Base-by-base conservation (phyloP, 179 eudicot species). In the Patellifolia procumbens region DNA sequence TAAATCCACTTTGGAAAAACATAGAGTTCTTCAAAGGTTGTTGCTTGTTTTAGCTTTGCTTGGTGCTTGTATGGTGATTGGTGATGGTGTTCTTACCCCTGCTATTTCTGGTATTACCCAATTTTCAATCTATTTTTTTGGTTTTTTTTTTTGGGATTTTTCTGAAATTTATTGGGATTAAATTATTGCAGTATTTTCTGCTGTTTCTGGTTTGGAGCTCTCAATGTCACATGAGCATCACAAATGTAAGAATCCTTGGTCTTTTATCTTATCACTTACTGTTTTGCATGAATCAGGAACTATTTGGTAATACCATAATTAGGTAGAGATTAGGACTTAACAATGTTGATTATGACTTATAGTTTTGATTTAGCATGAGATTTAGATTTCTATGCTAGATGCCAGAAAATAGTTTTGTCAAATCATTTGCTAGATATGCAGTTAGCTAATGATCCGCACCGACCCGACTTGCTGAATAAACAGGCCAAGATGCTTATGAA, bases 11-110 rank as follows among this genome's bases (percentile, higher is more conserved):
- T 80, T 94, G 72, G 98, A 94, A 73, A 92, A 84, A 61, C 84
- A 94, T 82, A 85, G 87, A 66, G 92, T 92, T 16, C 68, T 94
- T 84, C 97, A 94, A 77, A 90, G 81, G 39, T 81, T 90, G 77
- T 78, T 94, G 92, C 91, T 94, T 71, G 80, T 90, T 1, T 85
- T 94, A 63, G 96, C 98, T 79, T 85, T 94, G 79, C 81, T 90
- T 82, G 98, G 98, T 48, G 81, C 98, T 84, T 94, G 96, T 92
- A 94, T 94, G 98, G 98, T 93, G 45, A 93, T 93, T 68, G 98
- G 98, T 22, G 98, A 93, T 85, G 98, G 98, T 1, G 86, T 94
- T 31, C 81, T 92, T 55, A 88, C 92, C 51, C 97, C 96, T 20
- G 92, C 96, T 35, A 82, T 92, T 65, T 94, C 96, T 13, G 98